A percentile compares a stretch with the other conserved stretches of the same genome.
These are phyloP conservation scores for Pseudoneurospora amorphoporcata DNA, from an alignment of 495 filamentous ascomycete species.

Conservation along the genomic window DNA sequence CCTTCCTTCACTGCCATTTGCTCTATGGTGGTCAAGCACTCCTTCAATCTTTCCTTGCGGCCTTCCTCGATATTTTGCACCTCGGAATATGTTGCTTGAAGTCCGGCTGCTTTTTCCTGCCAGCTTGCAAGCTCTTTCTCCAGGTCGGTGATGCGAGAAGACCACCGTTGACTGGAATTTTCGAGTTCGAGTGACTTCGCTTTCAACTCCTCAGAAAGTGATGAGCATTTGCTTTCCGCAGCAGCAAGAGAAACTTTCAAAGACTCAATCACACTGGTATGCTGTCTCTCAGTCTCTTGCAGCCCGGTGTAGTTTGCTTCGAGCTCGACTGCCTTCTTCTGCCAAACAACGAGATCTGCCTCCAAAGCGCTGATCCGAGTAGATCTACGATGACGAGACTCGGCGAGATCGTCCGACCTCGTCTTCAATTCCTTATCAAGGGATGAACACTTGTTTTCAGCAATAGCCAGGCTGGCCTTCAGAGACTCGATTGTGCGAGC, in stretches of 20 bases:
- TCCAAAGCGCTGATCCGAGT: background rate
- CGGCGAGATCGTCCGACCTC: background rate
- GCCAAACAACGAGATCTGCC: constrained; percentile 1
- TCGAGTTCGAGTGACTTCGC: background rate
- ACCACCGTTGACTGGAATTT: background rate
- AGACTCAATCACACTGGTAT: background rate
- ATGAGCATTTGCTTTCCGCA: background rate
- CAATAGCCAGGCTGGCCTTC: background rate
- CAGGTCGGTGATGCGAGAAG: background rate
- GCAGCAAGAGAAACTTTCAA: background rate
- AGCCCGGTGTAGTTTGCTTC: background rate
- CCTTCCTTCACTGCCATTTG: background rate
- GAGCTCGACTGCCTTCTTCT: background rate
- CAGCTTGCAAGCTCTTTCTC: background rate
- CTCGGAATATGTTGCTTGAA: background rate
- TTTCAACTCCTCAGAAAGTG: background rate
- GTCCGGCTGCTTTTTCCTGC: background rate
- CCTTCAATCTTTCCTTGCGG: background rate
- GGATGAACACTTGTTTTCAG: background rate
- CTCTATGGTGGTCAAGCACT: background rate
- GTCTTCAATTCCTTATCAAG: background rate
- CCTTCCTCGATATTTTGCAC: background rate
- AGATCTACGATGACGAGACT: background rate
- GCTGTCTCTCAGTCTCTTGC: background rate
- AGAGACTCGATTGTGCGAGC: constrained; percentile 6